Conservation (phyloP, 768 basidiomycete species). For the Rhodotorula kratochvilovae region DNA sequence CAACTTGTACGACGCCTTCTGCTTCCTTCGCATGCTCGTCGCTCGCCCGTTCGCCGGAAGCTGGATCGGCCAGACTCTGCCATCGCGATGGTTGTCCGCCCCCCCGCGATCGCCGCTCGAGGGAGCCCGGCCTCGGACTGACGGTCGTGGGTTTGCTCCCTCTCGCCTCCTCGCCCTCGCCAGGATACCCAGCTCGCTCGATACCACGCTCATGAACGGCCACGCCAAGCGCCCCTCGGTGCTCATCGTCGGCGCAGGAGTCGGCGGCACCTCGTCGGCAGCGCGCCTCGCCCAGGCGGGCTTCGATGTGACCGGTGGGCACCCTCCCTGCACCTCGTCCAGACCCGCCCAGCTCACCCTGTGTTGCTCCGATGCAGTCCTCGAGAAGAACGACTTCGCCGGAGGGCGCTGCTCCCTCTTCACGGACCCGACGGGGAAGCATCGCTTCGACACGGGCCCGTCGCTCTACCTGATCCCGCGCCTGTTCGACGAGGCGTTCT, state of each 20-base stretch:
- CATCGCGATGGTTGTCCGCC: too few species aligned
- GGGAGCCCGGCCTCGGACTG: too few species aligned
- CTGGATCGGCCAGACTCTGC: too few species aligned
- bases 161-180: too few species aligned
- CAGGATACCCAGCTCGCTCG: too few species aligned
- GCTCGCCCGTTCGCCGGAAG: too few species aligned
- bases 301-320: conserved; percentile 46
- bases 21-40: too few species aligned
- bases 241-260: conserved; percentile 47
- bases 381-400: conserved; percentile 51
- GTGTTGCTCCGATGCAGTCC: conserved; percentile 12
- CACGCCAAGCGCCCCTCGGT: conserved; percentile 9
- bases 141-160: too few species aligned
- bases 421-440: conserved; percentile 43
- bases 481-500: conserved; percentile 49
- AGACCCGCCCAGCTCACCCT: not conserved
- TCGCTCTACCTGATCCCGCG: conserved; percentile 45
- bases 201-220: not conserved
- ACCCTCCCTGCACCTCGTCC: not conserved
- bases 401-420: conserved; percentile 52
- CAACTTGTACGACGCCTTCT: too few species aligned
- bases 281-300: conserved; percentile 51
- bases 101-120: too few species aligned
- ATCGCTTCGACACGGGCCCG: conserved; percentile 48
- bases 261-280: conserved; percentile 50